Evolutionary conservation across 2,329 filamentous ascomycete species (phyloP).

Genomic region (Byssoonygena ceratinophila): DNA sequence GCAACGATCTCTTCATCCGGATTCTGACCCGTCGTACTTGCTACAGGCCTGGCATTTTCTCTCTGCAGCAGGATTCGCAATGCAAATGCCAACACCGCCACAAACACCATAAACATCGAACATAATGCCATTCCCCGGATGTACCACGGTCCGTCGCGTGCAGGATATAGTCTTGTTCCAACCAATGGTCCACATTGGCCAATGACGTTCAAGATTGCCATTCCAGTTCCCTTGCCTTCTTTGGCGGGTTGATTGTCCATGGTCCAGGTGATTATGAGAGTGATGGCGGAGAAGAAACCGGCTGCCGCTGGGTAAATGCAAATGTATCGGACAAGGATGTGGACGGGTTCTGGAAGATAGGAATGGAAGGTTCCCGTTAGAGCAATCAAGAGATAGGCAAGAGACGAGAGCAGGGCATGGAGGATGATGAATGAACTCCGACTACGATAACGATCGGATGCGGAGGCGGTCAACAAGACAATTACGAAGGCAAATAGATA

Average conservation of each 20-base stretch:
- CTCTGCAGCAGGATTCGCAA: conserved; percentile 46
- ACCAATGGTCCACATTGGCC: conserved; percentile 68
- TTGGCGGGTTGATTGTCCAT: conserved; percentile 71
- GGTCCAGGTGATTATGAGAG: conserved; percentile 76
- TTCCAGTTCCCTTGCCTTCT: conserved; percentile 60
- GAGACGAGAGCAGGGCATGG: conserved; percentile 60
- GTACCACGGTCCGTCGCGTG: conserved; percentile 50
- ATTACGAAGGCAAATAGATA: conserved; percentile 64
- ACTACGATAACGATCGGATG: conserved; percentile 56
- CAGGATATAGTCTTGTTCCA: conserved; percentile 56
- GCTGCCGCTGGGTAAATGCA: conserved; percentile 67
- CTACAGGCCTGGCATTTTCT: conserved; percentile 41
- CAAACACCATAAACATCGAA: conserved; percentile 51
- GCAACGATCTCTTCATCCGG: conserved; percentile 11
- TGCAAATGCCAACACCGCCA: conserved; percentile 46
- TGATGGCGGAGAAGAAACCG: conserved; percentile 77
- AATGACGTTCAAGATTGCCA: conserved; percentile 69
- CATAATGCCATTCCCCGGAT: conserved; percentile 53
- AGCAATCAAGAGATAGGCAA: conserved; percentile 51
- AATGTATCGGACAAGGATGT: conserved; percentile 50
- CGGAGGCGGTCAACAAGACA: conserved; percentile 60
- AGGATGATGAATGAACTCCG: conserved; percentile 58
- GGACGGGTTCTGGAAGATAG: conserved; percentile 24
- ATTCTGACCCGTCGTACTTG: conserved; percentile 23
- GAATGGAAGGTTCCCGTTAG: conserved; percentile 39